Evolutionary conservation across 2,329 filamentous ascomycete genomes (phyloP).

Genomic region (Epichloe uncinata): DNA sequence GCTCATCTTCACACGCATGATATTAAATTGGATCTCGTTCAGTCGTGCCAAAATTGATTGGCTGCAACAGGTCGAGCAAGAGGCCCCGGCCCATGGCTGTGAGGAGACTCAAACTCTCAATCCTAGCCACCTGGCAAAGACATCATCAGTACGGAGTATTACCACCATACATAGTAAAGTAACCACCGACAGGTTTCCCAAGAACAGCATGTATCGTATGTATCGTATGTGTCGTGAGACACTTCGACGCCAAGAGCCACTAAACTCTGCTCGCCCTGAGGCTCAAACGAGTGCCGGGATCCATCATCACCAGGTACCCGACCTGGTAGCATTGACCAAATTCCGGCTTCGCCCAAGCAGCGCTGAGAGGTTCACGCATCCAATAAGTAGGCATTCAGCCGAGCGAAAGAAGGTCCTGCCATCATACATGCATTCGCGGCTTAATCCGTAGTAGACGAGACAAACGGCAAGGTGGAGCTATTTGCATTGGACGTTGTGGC

Average conservation of each 20-base stretch:
- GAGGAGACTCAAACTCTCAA: not conserved
- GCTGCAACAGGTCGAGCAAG: not conserved
- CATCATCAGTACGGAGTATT: not conserved
- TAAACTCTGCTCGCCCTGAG: not conserved
- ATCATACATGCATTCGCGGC: not conserved
- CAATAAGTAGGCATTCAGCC: not conserved
- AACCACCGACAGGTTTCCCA: too few species aligned
- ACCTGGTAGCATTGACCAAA: not conserved
- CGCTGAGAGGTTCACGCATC: not conserved
- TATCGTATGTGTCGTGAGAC: too few species aligned
- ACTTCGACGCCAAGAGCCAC: not conserved
- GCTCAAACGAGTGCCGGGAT: not conserved
- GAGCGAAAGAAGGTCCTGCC: not conserved
- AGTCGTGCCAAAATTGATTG: conserved; percentile 5
- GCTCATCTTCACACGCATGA: conserved; percentile 5
- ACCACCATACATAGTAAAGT: too few species aligned
- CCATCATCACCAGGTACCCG: not conserved
- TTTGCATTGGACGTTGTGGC: not conserved
- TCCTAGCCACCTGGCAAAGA: not conserved
- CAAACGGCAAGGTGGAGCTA: not conserved
- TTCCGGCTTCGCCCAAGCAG: not conserved
- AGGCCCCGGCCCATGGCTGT: not conserved
- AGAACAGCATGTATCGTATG: not conserved
- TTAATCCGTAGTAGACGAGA: not conserved
- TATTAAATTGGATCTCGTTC: conserved; percentile 5